These are phyloP conservation scores for Epichloe amarillans DNA, from an alignment of 2,329 filamentous ascomycete genomes.

Conservation along the genomic window DNA sequence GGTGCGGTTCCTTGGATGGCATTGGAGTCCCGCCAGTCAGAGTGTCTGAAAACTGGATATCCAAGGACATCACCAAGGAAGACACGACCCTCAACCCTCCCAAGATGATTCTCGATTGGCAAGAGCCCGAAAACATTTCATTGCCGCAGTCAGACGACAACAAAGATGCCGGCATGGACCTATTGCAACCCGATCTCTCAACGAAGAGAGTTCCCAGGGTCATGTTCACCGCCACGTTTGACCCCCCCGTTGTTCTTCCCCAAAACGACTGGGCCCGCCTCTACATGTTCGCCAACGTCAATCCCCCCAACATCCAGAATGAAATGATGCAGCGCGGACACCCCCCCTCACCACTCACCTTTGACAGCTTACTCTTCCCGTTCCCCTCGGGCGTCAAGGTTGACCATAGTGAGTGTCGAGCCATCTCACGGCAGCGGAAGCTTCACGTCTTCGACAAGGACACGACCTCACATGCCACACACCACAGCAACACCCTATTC, in stretches of 20 bases:
- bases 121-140: conserved; percentile 54
- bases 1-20: conserved; percentile 40
- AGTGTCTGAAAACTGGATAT: conserved; percentile 63
- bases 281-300: conserved; percentile 40
- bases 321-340: conserved; percentile 17
- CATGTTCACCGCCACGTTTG: conserved; percentile 60
- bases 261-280: conserved; percentile 50
- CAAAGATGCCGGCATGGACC: conserved; percentile 37
- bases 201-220: conserved; percentile 51
- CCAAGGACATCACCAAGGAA: conserved; percentile 48
- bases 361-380: conserved; percentile 46
- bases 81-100: conserved; percentile 27
- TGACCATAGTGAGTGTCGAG: conserved; percentile 44
- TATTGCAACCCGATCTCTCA: conserved; percentile 32
- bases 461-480: conserved; percentile 17
- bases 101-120: conserved; percentile 51
- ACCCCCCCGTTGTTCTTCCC: conserved; percentile 54
- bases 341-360: conserved; percentile 27
- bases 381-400: conserved; percentile 32
- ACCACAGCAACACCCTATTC: conserved; percentile 48
- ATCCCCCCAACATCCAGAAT: conserved; percentile 25
- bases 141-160: conserved; percentile 33
- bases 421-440: conserved; percentile 34
- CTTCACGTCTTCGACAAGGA: conserved; percentile 29
- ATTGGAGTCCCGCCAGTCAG: conserved; percentile 46